Evolutionary conservation across 768 basidiomycete genomes (phyloP).

Genomic region (Podaxis pistillaris): DNA sequence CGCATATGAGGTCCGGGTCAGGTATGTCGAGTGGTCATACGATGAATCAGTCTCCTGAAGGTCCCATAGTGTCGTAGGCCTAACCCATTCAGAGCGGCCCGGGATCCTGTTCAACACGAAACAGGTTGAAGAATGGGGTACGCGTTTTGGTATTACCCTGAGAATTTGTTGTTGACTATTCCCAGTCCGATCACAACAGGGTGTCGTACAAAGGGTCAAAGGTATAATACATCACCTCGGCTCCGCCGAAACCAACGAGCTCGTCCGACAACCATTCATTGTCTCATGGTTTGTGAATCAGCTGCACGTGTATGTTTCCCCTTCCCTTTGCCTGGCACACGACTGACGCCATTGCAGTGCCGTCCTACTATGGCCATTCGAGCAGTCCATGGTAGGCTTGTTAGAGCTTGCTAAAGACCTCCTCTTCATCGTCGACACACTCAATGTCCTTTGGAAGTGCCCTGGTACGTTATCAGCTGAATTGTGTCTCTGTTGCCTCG

Average conservation of each 20-base stretch:
- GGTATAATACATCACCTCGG: constrained; percentile 50
- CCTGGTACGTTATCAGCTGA: constrained; percentile 29
- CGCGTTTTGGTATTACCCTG: constrained; percentile 27
- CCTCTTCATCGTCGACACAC: constrained; percentile 58
- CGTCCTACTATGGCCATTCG: constrained; percentile 63
- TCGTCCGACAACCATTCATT: constrained; percentile 69
- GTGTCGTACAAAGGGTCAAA: constrained; percentile 61
- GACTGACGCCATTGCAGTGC: constrained; percentile 27
- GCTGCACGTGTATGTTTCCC: constrained; percentile 51
- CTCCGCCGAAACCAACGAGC: constrained; percentile 49
- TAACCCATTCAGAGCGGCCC: constrained; percentile 50
- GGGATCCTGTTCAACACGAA: constrained; percentile 63
- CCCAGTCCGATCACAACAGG: constrained; percentile 66
- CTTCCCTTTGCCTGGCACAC: not conserved
- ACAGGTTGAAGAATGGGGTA: constrained; percentile 80
- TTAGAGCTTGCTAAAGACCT: constrained; percentile 67
- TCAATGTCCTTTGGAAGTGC: constrained; percentile 71
- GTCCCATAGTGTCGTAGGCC: constrained; percentile 21
- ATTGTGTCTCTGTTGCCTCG: not conserved
- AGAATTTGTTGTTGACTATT: not conserved
- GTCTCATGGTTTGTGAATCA: constrained; percentile 72
- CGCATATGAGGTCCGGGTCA: constrained; percentile 54
- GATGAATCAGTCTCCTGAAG: constrained; percentile 17
- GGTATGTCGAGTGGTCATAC: constrained; percentile 39
- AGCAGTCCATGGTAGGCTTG: constrained; percentile 54